Evolutionary conservation across 352 stramenopile species (phyloP), one percentile per base, ranked within the genome.

Genomic region (Phytopythium vexans): DNA sequence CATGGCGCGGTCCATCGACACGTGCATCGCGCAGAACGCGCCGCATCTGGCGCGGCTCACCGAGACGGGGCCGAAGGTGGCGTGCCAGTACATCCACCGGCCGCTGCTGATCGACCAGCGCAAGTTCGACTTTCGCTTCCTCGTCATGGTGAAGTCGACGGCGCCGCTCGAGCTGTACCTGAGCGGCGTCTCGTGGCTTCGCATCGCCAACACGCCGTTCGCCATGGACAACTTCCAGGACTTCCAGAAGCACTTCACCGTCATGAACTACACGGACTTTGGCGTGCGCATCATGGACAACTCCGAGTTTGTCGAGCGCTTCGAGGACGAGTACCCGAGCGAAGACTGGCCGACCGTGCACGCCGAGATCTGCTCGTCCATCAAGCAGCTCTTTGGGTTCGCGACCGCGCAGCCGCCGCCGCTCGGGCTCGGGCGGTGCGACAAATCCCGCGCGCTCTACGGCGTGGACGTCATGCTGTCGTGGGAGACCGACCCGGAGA

Each of bases 111-210:
- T 82, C 44, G 71, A 79, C 50, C 54, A 77, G 46, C 66, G 74
- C 59, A 84, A 84, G 56, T 84, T 84, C 54, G 74, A 84, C 49
- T 66, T 81, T 12, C 74, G 74, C 37, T 84, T 80, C 57, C 58
- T 83, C 7, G 72, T 80, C 46, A 78, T 83, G 70, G 54, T 83
- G 44, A 79, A 74, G 52, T 75, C 66, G 8, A 83, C 70, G 41
- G 64, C 77, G 21, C 72, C 72, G 10, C 46, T 83, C 31, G 63
- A 77, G 41, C 36, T 83, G 27, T 80, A 80, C 49, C 34, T 83
- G 54, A 83, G 72, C 38, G 70, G 65, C 31, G 70, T 83, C 9
- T 83, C 66, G 33, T 83, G 70, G 67, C 48, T 80, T 50, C 72
- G 72, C 52, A 75, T 83, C 38, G 68, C 74, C 41, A 84, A 84